A percentile compares a stretch with the other conserved stretches of the same genome.
phyloP scores from a whole-genome alignment of 2,329 filamentous ascomycete species.

The Claviceps arundinis region DNA sequence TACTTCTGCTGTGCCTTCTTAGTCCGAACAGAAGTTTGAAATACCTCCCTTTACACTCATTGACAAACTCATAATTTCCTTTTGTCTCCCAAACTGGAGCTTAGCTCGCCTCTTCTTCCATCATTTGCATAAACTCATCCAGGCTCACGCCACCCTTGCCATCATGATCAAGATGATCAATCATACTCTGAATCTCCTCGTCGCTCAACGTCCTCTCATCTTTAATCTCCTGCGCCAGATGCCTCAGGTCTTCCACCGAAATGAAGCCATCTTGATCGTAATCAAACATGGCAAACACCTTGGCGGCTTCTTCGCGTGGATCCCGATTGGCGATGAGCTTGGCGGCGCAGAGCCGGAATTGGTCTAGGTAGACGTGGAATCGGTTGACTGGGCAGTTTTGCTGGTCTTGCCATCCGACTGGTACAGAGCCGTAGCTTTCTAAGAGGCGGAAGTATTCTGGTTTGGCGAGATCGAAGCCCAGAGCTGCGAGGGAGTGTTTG shows the following conservation, averaged over 20 bases:
- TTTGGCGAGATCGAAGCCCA: constrained; percentile 86
- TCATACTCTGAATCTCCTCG: constrained; percentile 87
- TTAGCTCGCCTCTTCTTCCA: constrained; percentile 31
- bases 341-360: constrained; percentile 58
- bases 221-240: constrained; percentile 81
- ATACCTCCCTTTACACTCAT: background rate
- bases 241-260: constrained; percentile 71
- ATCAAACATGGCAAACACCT: constrained; percentile 90
- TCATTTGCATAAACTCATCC: constrained; percentile 56
- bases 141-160: constrained; percentile 69
- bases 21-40: background rate
- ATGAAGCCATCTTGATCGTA: constrained; percentile 85
- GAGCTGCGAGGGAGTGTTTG: constrained; percentile 86
- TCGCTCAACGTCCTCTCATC: constrained; percentile 71
- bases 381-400: constrained; percentile 30
- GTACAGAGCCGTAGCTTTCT: constrained; percentile 64
- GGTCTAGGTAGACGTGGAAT: constrained; percentile 39
- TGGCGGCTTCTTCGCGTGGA: constrained; percentile 77
- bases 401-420: constrained; percentile 40
- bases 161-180: constrained; percentile 93
- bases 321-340: constrained; percentile 70
- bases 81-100: background rate
- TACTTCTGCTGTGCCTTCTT: background rate
- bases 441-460: constrained; percentile 71
- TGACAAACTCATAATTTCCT: background rate